A percentile compares a stretch with the other conserved stretches of the same genome.
These are phyloP conservation scores for Spiraea crenata DNA, from an alignment of 331 rosid genomes.

Conservation along the genomic window DNA sequence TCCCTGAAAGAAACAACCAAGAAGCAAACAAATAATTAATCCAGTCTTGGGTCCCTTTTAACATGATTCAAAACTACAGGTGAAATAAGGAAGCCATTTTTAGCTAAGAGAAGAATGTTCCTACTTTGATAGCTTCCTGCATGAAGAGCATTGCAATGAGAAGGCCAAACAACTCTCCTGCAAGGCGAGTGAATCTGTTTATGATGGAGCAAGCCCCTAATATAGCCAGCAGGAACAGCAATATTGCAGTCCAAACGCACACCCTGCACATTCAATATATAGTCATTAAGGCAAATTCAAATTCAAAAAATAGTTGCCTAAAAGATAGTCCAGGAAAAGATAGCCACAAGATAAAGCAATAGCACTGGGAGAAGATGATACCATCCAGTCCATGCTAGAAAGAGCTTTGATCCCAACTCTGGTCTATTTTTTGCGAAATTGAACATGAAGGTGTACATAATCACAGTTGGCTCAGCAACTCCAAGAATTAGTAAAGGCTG, in stretches of 20 bases:
- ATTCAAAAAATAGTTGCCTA: not conserved
- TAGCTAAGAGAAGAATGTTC: constrained; percentile 5
- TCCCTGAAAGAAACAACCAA: not conserved
- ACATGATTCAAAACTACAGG: not conserved
- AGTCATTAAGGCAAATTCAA: constrained; percentile 4
- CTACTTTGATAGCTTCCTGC: constrained; percentile 80
- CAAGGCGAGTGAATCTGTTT: constrained; percentile 77
- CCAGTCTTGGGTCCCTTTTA: not conserved
- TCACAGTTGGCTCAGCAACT: constrained; percentile 81
- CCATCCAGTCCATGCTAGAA: constrained; percentile 82
- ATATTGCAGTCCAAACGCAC: constrained; percentile 66
- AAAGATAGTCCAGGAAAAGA: not conserved
- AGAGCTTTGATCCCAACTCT: constrained; percentile 73
- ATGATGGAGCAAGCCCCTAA: constrained; percentile 75
- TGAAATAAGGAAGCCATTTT: not conserved
- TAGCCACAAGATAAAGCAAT: not conserved
- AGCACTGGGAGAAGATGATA: constrained; percentile 21
- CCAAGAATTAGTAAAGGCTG: constrained; percentile 82
- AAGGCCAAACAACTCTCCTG: constrained; percentile 78
- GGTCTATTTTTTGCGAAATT: constrained; percentile 65
- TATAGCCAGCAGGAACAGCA: constrained; percentile 67
- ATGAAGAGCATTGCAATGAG: constrained; percentile 79
- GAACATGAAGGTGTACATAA: constrained; percentile 82
- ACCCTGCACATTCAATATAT: constrained; percentile 48
- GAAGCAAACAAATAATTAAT: not conserved